Conservation (phyloP, 2,329 filamentous ascomycete genomes). For the Sphaerulina populicola region DNA sequence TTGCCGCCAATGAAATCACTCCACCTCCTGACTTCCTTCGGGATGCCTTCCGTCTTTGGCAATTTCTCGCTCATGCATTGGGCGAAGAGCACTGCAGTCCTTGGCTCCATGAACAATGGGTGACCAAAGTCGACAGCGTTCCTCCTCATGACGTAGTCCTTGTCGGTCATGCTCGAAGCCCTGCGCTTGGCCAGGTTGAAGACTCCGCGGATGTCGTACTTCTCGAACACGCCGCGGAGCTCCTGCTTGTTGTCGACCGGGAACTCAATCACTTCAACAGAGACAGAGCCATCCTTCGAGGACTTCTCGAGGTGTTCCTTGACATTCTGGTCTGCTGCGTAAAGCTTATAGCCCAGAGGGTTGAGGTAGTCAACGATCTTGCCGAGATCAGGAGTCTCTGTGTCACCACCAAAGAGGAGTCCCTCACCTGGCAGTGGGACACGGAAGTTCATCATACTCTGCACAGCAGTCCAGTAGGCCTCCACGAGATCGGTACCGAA, state of each 20-base stretch:
- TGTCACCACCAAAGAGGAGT: constrained; percentile 85
- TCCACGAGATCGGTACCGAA: constrained; percentile 94
- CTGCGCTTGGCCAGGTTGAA: constrained; percentile 87
- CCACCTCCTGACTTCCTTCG: constrained; percentile 85
- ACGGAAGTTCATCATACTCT: constrained; percentile 99
- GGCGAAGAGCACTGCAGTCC: constrained; percentile 93
- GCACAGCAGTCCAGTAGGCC: constrained; percentile 93
- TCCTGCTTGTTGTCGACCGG: constrained; percentile 93
- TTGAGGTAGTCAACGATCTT: constrained; percentile 78
- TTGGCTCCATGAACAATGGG: constrained; percentile 95
- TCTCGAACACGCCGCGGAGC: constrained; percentile 88
- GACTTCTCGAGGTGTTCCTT: constrained; percentile 73
- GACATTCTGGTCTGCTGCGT: constrained; percentile 69
- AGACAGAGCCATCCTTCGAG: constrained; percentile 54
- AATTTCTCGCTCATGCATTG: constrained; percentile 97
- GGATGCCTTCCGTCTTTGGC: constrained; percentile 75
- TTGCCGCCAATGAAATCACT: constrained; percentile 88
- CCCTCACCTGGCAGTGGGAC: constrained; percentile 90
- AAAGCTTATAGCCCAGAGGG: constrained; percentile 91
- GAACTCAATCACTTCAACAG: constrained; percentile 89
- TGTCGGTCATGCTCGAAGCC: constrained; percentile 75
- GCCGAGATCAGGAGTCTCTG: constrained; percentile 60
- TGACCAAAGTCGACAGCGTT: constrained; percentile 98
- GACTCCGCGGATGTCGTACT: constrained; percentile 89
- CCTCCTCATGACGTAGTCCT: constrained; percentile 91